Conservation (phyloP, 2,329 filamentous ascomycete species). For the Ophiostoma sp. region DNA sequence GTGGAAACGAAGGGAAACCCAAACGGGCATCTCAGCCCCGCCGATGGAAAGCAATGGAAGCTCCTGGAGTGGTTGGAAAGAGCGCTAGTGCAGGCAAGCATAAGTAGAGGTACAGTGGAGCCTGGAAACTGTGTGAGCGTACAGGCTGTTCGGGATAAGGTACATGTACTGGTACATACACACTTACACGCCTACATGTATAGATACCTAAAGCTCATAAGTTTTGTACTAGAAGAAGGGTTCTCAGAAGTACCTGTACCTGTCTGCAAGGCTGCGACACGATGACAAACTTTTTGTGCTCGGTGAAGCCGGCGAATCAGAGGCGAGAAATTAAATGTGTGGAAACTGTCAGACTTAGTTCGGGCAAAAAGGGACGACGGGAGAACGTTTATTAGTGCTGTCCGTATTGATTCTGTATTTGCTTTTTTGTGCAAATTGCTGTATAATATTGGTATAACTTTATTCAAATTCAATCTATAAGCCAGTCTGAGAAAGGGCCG, state of each 20-base stretch:
- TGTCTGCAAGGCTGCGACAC: constrained; percentile 13
- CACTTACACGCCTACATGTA: constrained; percentile 12
- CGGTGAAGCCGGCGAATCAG: constrained; percentile 6
- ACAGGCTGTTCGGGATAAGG: background rate
- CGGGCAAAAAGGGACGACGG: constrained; percentile 1
- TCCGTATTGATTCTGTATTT: no score
- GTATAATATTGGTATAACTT: background rate
- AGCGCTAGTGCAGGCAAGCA: constrained; percentile 11
- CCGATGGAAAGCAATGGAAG: constrained; percentile 30
- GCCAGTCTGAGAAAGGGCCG: background rate
- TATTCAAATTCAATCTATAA: background rate
- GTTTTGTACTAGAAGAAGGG: no score
- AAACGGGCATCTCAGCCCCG: constrained; percentile 28
- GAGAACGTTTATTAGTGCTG: no score
- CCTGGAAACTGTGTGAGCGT: background rate
- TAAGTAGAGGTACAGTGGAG: constrained; percentile 16
- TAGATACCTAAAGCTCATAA: background rate
- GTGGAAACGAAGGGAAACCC: constrained; percentile 18
- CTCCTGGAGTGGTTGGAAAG: constrained; percentile 26
- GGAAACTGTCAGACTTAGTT: background rate
- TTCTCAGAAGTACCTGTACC: background rate
- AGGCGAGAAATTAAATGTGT: background rate
- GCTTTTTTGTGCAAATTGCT: background rate
- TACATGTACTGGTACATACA: background rate
- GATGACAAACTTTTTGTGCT: background rate